Evolutionary conservation across 2,329 filamentous ascomycete genomes (phyloP).

Genomic region (Cercospora sp.): DNA sequence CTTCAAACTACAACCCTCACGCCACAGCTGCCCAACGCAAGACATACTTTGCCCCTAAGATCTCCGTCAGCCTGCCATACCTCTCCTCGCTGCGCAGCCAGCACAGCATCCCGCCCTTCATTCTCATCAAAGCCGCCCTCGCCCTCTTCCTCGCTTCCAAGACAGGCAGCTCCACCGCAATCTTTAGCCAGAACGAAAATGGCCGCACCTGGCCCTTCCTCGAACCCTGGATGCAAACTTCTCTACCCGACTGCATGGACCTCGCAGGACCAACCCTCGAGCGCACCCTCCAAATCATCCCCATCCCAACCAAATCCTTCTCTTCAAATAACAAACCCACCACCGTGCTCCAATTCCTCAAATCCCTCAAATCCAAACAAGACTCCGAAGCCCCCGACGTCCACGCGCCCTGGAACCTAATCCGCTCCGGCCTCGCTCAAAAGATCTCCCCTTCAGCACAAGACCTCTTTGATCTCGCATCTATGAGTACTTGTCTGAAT

Average conservation of each 20-base stretch:
- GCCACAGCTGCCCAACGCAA: background rate
- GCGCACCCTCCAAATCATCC: conserved; percentile 1
- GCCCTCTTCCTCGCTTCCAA: conserved; percentile 3
- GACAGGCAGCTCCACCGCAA: background rate
- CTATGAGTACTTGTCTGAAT: conserved; percentile 1
- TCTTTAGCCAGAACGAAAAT: conserved; percentile 4
- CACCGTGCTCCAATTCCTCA: background rate
- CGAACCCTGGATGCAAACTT: conserved; percentile 9
- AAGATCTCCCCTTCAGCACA: background rate
- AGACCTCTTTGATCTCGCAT: background rate
- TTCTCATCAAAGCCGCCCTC: background rate
- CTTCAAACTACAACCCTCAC: background rate
- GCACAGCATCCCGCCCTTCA: background rate
- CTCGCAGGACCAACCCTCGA: conserved; percentile 6
- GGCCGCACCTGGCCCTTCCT: conserved; percentile 3
- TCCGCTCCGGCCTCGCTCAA: background rate
- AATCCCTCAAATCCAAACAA: conserved; percentile 8
- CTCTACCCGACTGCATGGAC: conserved; percentile 8
- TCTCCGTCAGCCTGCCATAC: background rate
- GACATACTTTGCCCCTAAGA: background rate
- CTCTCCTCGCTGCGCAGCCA: background rate
- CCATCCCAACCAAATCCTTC: background rate
- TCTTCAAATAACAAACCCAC: background rate
- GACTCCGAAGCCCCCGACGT: conserved; percentile 1
- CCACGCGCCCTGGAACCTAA: conserved; percentile 1